Conservation (phyloP, 2,329 filamentous ascomycete genomes). For the Botrytis galanthina region DNA sequence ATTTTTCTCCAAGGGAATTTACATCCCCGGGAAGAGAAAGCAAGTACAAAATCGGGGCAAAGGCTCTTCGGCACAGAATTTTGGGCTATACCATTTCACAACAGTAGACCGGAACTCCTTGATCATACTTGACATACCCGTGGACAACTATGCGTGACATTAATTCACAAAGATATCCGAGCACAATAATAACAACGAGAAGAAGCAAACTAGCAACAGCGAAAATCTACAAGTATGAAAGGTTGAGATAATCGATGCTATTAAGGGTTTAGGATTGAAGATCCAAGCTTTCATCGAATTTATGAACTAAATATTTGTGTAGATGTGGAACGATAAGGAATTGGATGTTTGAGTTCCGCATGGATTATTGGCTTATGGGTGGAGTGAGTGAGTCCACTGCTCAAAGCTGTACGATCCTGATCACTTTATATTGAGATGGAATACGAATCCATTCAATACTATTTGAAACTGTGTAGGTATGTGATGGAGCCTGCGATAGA, state of each 20-base stretch:
- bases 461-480: too few species aligned
- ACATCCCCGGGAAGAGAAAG: too few species aligned
- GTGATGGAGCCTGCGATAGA: too few species aligned
- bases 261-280: neutral
- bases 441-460: too few species aligned
- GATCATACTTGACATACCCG: neutral
- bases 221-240: neutral
- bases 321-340: neutral
- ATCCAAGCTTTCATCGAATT: neutral
- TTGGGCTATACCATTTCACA: neutral
- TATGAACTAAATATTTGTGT: fast-evolving
- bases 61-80: too few species aligned
- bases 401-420: neutral
- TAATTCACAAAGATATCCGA: neutral
- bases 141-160: neutral
- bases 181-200: too few species aligned
- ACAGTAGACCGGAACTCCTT: fast-evolving
- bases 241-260: neutral
- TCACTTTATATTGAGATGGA: neutral
- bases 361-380: fast-evolving
- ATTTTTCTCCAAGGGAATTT: neutral
- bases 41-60: too few species aligned
- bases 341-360: neutral
- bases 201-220: neutral
- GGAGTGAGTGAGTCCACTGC: too few species aligned